Evolutionary conservation across 2,329 filamentous ascomycete genomes (phyloP).

Genomic region (Monilinia polystroma): DNA sequence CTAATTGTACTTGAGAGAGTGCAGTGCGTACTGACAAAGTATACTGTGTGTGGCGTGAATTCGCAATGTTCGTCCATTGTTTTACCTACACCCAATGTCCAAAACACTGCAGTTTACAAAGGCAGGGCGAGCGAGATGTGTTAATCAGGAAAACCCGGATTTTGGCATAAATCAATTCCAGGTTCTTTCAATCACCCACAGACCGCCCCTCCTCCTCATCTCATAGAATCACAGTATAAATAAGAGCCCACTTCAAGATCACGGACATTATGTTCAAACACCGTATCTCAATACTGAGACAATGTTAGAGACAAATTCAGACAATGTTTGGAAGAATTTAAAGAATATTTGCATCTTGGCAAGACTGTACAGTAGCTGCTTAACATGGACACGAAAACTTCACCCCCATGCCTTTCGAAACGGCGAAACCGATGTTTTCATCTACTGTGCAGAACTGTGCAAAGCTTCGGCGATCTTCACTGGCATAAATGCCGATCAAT

Average conservation of each 20-base stretch:
- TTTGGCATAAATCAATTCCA: slow-evolving; percentile 5
- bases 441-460: neutral
- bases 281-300: slow-evolving; percentile 9
- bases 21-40: neutral
- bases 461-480: slow-evolving; percentile 15
- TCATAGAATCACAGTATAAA: neutral
- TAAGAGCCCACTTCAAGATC: slow-evolving; percentile 2
- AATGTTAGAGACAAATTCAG: neutral
- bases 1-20: neutral
- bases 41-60: neutral
- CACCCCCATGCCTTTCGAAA: slow-evolving; percentile 10
- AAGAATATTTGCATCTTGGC: neutral
- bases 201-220: slow-evolving; percentile 12
- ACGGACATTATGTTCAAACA: slow-evolving; percentile 16
- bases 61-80: slow-evolving; percentile 12
- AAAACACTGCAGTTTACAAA: neutral
- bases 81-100: slow-evolving; percentile 1
- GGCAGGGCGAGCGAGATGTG: neutral
- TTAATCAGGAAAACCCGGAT: neutral
- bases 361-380: slow-evolving; percentile 2
- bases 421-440: neutral
- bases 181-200: neutral
- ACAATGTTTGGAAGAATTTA: neutral
- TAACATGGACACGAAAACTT: slow-evolving; percentile 7
- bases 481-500: slow-evolving; percentile 9